phyloP scores from a whole-genome alignment of 2,329 filamentous ascomycete species.

The Claviceps paspali region DNA sequence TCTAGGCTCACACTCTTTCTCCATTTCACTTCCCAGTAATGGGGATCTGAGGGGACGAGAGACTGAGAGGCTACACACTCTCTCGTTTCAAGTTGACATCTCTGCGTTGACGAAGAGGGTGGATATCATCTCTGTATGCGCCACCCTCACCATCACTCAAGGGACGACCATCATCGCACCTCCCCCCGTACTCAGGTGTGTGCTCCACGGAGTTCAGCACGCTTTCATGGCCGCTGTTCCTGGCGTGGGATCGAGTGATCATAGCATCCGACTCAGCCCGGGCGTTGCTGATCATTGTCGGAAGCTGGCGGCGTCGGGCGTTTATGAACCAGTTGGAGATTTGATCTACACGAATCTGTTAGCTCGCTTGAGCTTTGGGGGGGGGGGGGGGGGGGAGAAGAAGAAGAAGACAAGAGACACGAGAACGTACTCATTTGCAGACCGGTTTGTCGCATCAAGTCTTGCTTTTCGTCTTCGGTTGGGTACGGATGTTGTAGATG shows the following conservation, averaged over 20 bases:
- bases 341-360: constrained; percentile 33
- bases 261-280: constrained; percentile 35
- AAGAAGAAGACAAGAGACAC: background rate
- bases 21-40: too few species aligned
- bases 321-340: constrained; percentile 78
- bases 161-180: constrained; percentile 21
- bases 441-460: constrained; percentile 60
- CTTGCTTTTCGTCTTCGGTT: constrained; percentile 75
- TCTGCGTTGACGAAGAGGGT: constrained; percentile 16
- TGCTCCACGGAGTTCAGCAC: constrained; percentile 24
- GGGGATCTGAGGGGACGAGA: too few species aligned
- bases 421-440: constrained; percentile 58
- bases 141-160: constrained; percentile 33
- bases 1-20: too few species aligned
- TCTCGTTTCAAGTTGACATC: constrained; percentile 26
- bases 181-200: constrained; percentile 6
- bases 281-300: constrained; percentile 42
- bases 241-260: constrained; percentile 14
- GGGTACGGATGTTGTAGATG: constrained; percentile 73
- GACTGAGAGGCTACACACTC: constrained; percentile 21
- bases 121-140: constrained; percentile 29
- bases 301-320: constrained; percentile 50
- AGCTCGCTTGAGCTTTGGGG: background rate
- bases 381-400: background rate
- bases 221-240: constrained; percentile 17